A percentile compares a stretch with the other conserved stretches of the same genome.
Evolutionary conservation across 306 rosid species (phyloP).

Genomic region (Inga oerstediana): DNA sequence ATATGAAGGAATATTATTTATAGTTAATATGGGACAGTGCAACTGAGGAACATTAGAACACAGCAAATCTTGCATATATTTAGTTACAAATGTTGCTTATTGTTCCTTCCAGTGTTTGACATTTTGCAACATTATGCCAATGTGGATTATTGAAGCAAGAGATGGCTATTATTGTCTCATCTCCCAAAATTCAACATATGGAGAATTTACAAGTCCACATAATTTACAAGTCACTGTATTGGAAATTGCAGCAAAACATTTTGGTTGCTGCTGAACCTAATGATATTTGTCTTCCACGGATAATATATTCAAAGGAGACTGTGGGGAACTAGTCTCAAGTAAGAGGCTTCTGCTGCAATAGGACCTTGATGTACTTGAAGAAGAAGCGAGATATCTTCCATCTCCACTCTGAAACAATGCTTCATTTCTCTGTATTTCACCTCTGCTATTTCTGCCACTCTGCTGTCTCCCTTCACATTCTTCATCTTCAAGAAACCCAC

Average conservation of each 20-base stretch:
- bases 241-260: slow-evolving; percentile 31
- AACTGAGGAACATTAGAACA: no score
- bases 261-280: slow-evolving; percentile 19
- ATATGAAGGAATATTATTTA: neutral
- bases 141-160: slow-evolving; percentile 20
- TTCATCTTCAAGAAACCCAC: slow-evolving; percentile 68
- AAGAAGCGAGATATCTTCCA: slow-evolving; percentile 91
- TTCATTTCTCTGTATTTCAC: slow-evolving; percentile 62
- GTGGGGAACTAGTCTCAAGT: slow-evolving; percentile 87
- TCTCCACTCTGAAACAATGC: slow-evolving; percentile 71
- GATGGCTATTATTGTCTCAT: slow-evolving; percentile 25
- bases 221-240: slow-evolving; percentile 12
- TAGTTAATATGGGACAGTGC: neutral
- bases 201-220: slow-evolving; percentile 23
- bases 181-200: slow-evolving; percentile 33
- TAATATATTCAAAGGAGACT: slow-evolving; percentile 69
- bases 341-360: slow-evolving; percentile 93
- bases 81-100: no score
- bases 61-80: no score
- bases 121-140: neutral
- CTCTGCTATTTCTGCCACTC: slow-evolving; percentile 70
- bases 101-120: no score
- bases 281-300: slow-evolving; percentile 46
- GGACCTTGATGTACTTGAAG: slow-evolving; percentile 95
- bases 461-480: slow-evolving; percentile 64